Evolutionary conservation across 805 yeast genomes (phyloP), one percentile per base, ranked within the genome.

Genomic region (Metschnikowia kunwiensis): DNA sequence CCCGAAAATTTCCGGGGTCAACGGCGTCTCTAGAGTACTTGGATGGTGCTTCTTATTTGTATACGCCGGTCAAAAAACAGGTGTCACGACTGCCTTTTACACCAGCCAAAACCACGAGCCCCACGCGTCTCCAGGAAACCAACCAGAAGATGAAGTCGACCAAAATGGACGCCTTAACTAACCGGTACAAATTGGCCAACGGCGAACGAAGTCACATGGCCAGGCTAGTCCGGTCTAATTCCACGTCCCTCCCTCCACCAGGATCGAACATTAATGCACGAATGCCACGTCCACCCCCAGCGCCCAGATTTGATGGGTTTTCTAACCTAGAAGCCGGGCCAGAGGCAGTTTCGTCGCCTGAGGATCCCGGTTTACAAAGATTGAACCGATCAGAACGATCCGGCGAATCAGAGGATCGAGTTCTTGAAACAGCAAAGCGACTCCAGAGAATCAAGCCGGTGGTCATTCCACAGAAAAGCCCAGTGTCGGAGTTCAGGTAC

Each of bases 81-180:
- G 47, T 43, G 24, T 27, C 40, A 8, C 24, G 36, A 2, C 22
- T 38, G 4, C 62, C 68, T 4, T 36, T 43, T 23, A 46, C 52
- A 5, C 52, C 52, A 3, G 31, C 34, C 2, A 63, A 67, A 3
- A 32, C 39, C 7, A 38, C 51, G 10, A 47, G 64, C 21, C 47
- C 53, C 8, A 63, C 69, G 32, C 57, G 60, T 24, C 49, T 66
- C 12, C 69, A 61, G 40, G 68, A 65, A 39, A 65, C 74, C 1
- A 63, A 66, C 20, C 55, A 60, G 30, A 44, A 66, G 30, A 43
- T 66, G 43, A 57, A 56, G 28, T 53, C 47, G 24, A 64, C 63
- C 38, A 53, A 55, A 24, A 53, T 68, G 24, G 56, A 58, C 19
- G 70, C 68, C 3, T 45, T 65, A 33, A 51, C 60, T 11, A 51